A percentile compares a stretch with the other conserved stretches of the same genome.
phyloP scores from a whole-genome alignment of 352 stramenopile genomes.

The Pythium angustatum region DNA sequence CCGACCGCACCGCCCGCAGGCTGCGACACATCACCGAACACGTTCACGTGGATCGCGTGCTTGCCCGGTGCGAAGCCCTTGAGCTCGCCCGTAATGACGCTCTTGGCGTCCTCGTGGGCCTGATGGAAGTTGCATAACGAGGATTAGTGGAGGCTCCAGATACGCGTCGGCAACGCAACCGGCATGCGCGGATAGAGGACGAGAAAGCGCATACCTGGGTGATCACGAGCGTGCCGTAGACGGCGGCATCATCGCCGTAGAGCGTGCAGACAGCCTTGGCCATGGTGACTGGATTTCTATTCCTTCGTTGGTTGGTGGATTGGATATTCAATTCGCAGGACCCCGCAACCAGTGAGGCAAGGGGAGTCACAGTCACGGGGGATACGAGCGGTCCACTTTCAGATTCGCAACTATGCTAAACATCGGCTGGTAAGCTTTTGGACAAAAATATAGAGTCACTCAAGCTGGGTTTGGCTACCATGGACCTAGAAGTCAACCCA shows the following conservation, averaged over 20 bases:
- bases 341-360: slow-evolving; percentile 21
- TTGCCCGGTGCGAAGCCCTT: slow-evolving; percentile 85
- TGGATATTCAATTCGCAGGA: slow-evolving; percentile 8
- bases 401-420: too few species aligned
- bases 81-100: slow-evolving; percentile 80
- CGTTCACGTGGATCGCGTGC: slow-evolving; percentile 95
- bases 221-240: slow-evolving; percentile 82
- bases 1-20: slow-evolving; percentile 68
- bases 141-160: slow-evolving; percentile 2
- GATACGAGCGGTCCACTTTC: too few species aligned
- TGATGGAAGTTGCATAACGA: slow-evolving; percentile 8
- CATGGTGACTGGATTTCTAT: slow-evolving; percentile 43
- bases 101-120: slow-evolving; percentile 88
- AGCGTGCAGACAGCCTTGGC: slow-evolving; percentile 87
- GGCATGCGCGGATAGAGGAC: neutral
- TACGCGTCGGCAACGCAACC: neutral
- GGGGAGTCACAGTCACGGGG: slow-evolving; percentile 20
- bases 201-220: slow-evolving; percentile 45
- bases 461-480: too few species aligned
- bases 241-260: slow-evolving; percentile 77
- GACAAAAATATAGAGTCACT: too few species aligned
- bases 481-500: too few species aligned
- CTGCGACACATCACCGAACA: slow-evolving; percentile 95
- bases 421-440: too few species aligned
- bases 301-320: neutral